Evolutionary conservation across 345 rosid species (phyloP).

Genomic region (Heritiera littoralis): DNA sequence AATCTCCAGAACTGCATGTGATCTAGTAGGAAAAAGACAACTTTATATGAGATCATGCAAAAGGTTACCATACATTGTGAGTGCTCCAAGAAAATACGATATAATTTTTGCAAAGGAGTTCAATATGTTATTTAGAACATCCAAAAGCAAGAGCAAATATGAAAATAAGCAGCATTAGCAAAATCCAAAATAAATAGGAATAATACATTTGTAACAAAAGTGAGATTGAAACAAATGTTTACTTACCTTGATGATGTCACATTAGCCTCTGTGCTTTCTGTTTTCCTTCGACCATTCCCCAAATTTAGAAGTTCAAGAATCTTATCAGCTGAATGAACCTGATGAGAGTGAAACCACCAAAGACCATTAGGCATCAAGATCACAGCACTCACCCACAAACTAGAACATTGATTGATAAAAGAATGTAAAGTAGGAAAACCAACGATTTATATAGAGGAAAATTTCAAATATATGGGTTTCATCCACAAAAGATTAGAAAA

Average conservation of each 20-base stretch:
- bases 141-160: not conserved
- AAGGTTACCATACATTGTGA: not conserved
- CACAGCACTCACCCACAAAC: slow-evolving; percentile 5
- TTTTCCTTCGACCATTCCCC: slow-evolving; percentile 92
- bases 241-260: slow-evolving; percentile 84
- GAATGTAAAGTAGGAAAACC: not conserved
- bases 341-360: slow-evolving; percentile 27
- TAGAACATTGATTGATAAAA: slow-evolving; percentile 5
- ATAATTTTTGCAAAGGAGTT: not conserved
- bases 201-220: not conserved
- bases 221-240: slow-evolving; percentile 3
- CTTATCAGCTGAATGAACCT: slow-evolving; percentile 89
- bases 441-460: not conserved
- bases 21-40: slow-evolving; percentile 47
- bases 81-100: not conserved
- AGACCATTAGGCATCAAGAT: slow-evolving; percentile 2
- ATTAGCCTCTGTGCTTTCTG: slow-evolving; percentile 92
- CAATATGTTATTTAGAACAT: not conserved
- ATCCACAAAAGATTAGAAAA: slow-evolving; percentile 3
- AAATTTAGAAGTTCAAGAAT: slow-evolving; percentile 89
- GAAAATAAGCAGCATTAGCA: not conserved
- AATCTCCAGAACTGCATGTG: slow-evolving; percentile 93
- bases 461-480: not conserved
- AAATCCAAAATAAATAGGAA: not conserved
- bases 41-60: slow-evolving; percentile 9